Conservation (phyloP, 2,329 filamentous ascomycete species). For the Lachnellula cervina region DNA sequence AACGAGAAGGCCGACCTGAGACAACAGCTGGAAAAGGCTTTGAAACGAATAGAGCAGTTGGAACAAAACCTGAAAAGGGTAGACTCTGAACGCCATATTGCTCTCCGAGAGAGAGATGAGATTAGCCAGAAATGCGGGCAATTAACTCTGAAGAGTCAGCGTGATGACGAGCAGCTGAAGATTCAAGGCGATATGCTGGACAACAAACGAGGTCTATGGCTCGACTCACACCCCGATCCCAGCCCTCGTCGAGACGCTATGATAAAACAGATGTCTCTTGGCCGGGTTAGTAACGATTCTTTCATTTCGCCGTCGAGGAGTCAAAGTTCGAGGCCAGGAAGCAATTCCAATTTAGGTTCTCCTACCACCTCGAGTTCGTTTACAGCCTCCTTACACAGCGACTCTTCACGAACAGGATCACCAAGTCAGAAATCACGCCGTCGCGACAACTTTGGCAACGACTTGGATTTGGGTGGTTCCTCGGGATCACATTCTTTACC, state of each 20-base stretch:
- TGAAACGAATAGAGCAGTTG: background rate
- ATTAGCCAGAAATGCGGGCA: background rate
- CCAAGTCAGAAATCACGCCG: too few species aligned
- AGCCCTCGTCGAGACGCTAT: conserved; percentile 5
- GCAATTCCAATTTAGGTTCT: background rate
- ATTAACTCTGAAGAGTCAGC: background rate
- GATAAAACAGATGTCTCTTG: conserved; percentile 3
- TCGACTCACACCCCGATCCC: conserved; percentile 15
- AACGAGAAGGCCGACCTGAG: conserved; percentile 2
- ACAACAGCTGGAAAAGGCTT: background rate
- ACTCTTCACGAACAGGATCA: too few species aligned
- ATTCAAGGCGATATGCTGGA: conserved; percentile 10
- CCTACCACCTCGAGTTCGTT: background rate
- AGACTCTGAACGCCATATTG: conserved; percentile 5
- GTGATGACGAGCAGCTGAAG: conserved; percentile 7
- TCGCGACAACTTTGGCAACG: too few species aligned
- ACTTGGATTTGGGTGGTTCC: too few species aligned
- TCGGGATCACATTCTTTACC: too few species aligned
- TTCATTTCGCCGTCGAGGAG: conserved; percentile 16
- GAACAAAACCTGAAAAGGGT: conserved; percentile 3
- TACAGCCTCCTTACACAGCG: too few species aligned
- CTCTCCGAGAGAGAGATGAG: conserved; percentile 3
- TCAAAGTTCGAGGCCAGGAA: background rate
- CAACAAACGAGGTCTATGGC: conserved; percentile 22
- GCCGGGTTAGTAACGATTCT: conserved; percentile 11